These are phyloP conservation scores for Volvox reticuliferus DNA, from an alignment of 139 green algal genomes.

Conservation along the genomic window DNA sequence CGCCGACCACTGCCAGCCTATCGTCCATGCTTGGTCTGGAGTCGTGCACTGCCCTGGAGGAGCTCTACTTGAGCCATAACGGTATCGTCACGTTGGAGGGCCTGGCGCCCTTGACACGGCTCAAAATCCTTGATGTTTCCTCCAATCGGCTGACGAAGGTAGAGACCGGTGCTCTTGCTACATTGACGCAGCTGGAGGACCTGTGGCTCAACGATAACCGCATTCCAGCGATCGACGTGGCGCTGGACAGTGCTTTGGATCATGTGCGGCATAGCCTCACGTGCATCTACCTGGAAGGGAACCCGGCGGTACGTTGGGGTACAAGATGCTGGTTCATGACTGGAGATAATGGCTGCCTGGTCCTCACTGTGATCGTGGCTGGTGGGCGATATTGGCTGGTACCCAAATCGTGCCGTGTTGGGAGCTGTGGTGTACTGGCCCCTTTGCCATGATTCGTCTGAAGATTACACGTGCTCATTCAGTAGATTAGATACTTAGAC, in stretches of 20 bases:
- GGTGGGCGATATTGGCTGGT: no score
- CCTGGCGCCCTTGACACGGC: constrained; percentile 14
- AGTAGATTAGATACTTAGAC: no score
- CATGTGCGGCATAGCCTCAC: constrained; percentile 65
- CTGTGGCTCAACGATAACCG: constrained; percentile 97
- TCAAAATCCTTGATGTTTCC: constrained; percentile 90
- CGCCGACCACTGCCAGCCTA: constrained; percentile 67
- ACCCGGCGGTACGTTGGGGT: constrained; percentile 71
- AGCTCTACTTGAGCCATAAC: constrained; percentile 96
- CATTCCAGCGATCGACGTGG: constrained; percentile 60
- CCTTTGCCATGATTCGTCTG: no score
- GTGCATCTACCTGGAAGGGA: constrained; percentile 90
- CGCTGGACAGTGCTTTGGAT: constrained; percentile 68
- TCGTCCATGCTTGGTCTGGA: constrained; percentile 85
- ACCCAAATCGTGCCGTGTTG: no score
- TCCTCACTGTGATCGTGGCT: no score
- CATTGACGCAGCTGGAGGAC: constrained; percentile 73
- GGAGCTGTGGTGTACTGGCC: no score
- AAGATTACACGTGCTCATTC: no score
- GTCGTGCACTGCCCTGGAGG: constrained; percentile 76
- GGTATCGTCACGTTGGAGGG: constrained; percentile 71
- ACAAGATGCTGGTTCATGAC: background rate
- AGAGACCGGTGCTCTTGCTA: constrained; percentile 47
- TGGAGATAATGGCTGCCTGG: no score
- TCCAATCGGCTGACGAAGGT: constrained; percentile 77